Evolutionary conservation across 2,329 filamentous ascomycete species (phyloP).

Genomic region (Niveomyces coronatus): DNA sequence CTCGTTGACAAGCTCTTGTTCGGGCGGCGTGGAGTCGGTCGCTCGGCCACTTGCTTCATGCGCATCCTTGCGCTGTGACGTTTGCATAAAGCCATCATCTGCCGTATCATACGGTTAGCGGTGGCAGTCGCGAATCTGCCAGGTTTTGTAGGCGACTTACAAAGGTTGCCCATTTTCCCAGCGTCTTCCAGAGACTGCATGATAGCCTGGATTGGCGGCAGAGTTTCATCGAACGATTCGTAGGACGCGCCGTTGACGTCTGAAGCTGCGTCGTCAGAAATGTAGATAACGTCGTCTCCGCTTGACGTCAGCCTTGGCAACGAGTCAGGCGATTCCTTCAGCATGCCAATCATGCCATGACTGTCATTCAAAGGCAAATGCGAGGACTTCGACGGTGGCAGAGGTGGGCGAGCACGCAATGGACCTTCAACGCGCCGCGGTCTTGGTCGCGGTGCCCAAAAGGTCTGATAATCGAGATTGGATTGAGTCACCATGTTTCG

Average conservation of each 20-base stretch:
- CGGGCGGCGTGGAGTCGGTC: background rate
- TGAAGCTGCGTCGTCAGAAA: conserved; percentile 4
- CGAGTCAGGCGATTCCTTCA: background rate
- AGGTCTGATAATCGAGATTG: conserved; percentile 6
- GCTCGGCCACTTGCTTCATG: background rate
- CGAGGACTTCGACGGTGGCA: background rate
- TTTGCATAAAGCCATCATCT: background rate
- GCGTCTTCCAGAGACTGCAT: conserved; percentile 5
- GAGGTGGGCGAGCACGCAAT: background rate
- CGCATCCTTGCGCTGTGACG: background rate
- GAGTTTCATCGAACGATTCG: background rate
- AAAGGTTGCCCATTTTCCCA: background rate
- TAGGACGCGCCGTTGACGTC: conserved; percentile 1
- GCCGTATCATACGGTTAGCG: background rate
- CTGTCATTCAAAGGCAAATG: background rate
- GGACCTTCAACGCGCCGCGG: background rate
- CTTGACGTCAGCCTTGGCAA: conserved; percentile 1
- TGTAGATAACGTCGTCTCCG: conserved; percentile 2
- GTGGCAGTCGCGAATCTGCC: background rate
- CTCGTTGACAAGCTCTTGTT: background rate
- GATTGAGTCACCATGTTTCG: background rate
- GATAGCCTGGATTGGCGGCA: conserved; percentile 1
- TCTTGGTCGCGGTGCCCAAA: background rate
- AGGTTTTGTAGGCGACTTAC: background rate
- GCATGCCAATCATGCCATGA: background rate